Evolutionary conservation across 1,284 basidiomycete species (phyloP).

Genomic region (Ceratobasidium sp.): DNA sequence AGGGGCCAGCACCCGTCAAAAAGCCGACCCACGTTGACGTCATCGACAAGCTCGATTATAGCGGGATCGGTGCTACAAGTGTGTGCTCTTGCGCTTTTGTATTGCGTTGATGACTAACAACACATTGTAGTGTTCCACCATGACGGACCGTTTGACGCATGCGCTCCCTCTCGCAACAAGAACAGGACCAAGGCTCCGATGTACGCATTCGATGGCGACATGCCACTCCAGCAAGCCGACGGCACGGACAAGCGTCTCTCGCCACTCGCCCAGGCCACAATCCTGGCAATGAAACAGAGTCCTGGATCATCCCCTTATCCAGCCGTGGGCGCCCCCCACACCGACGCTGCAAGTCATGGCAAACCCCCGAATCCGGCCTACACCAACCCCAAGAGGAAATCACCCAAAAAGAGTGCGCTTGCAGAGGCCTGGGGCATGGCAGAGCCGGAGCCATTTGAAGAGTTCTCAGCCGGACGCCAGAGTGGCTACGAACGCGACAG

Average conservation of each 20-base stretch:
- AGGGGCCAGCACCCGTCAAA: conserved; percentile 64
- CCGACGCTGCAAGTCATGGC: conserved; percentile 49
- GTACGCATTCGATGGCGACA: conserved; percentile 71
- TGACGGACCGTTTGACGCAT: conserved; percentile 88
- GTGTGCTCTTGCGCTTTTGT: conserved; percentile 53
- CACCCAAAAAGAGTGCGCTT: conserved; percentile 48
- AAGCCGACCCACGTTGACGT: conserved; percentile 74
- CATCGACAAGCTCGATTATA: conserved; percentile 72
- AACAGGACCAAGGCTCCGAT: conserved; percentile 81
- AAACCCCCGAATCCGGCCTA: conserved; percentile 35
- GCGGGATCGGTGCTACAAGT: conserved; percentile 76
- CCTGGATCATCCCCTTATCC: conserved; percentile 47
- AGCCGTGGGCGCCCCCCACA: conserved; percentile 24
- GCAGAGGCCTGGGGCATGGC: conserved; percentile 82
- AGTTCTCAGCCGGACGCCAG: conserved; percentile 79
- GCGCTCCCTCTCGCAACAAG: conserved; percentile 84
- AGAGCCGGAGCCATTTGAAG: conserved; percentile 86
- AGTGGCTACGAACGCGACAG: conserved; percentile 37
- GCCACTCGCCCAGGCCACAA: conserved; percentile 48
- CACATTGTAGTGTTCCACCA: conserved; percentile 78
- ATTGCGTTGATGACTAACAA: conserved; percentile 44
- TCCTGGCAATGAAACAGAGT: conserved; percentile 47
- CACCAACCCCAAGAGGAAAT: conserved; percentile 44
- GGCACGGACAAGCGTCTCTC: conserved; percentile 54
- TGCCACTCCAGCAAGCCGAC: conserved; percentile 59